Evolutionary conservation across 345 rosid genomes (phyloP).

Genomic region (Diplotaxis tenuifolia): DNA sequence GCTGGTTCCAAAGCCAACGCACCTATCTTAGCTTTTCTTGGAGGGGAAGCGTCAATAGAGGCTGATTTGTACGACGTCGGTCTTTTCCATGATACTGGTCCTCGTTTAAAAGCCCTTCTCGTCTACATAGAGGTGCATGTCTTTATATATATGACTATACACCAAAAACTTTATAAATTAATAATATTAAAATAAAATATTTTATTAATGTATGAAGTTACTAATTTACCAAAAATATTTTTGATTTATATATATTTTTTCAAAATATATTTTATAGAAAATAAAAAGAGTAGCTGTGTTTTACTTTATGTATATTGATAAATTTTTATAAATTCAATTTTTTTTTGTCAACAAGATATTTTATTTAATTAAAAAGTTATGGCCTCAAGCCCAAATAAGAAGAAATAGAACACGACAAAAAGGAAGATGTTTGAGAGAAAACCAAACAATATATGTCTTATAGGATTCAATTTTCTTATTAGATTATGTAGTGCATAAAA

Average conservation of each 20-base stretch:
- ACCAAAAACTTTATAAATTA: neutral
- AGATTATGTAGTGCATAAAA: neutral
- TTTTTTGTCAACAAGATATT: no score
- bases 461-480: no score
- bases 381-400: no score
- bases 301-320: no score
- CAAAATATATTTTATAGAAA: neutral
- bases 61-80: constrained; percentile 13
- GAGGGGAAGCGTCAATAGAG: constrained; percentile 46
- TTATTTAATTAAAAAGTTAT: no score
- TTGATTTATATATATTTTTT: neutral
- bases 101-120: constrained; percentile 39
- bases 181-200: neutral
- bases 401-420: no score
- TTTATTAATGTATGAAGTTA: no score
- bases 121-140: constrained; percentile 46
- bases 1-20: constrained; percentile 44
- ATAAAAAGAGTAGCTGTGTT: neutral
- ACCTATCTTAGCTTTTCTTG: constrained; percentile 50
- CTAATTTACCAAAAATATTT: neutral
- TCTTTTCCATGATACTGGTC: constrained; percentile 40
- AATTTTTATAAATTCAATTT: no score
- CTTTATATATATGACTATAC: neutral
- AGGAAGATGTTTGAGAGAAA: no score
- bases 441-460: no score